Conservation (phyloP, 2,329 filamentous ascomycete genomes). For the Allantophomopsis cytisporea region DNA sequence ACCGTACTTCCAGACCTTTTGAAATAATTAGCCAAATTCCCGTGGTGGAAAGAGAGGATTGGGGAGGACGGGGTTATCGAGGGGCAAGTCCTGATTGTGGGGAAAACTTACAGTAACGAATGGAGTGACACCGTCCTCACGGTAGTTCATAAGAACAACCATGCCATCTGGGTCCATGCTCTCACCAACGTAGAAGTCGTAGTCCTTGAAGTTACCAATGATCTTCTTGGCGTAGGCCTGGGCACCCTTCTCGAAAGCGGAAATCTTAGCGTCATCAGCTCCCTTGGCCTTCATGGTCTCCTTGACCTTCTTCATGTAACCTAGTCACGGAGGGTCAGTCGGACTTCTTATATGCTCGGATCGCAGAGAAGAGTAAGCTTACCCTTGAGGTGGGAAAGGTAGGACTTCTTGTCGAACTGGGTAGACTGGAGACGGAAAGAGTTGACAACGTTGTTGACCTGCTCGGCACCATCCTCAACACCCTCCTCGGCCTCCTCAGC, state of each 20-base stretch:
- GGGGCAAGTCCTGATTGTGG: too few species aligned
- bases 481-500: constrained; percentile 77
- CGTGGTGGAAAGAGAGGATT: too few species aligned
- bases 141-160: constrained; percentile 94
- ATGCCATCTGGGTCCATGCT: constrained; percentile 89
- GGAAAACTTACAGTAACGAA: constrained; percentile 42
- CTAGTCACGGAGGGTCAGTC: constrained; percentile 24
- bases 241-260: constrained; percentile 69
- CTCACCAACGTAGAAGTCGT: constrained; percentile 87
- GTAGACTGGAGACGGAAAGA: constrained; percentile 80
- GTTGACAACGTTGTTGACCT: constrained; percentile 87
- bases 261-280: constrained; percentile 51
- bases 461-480: constrained; percentile 53
- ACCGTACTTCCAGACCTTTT: constrained; percentile 81
- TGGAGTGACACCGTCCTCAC: constrained; percentile 86
- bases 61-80: too few species aligned
- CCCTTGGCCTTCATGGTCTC: constrained; percentile 47
- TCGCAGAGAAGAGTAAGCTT: constrained; percentile 16
- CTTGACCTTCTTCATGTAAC: constrained; percentile 88
- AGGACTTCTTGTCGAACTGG: constrained; percentile 76
- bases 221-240: constrained; percentile 65
- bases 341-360: background rate
- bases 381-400: constrained; percentile 78
- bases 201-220: constrained; percentile 82
- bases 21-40: too few species aligned